A percentile compares a stretch with the other conserved stretches of the same genome.
These are phyloP conservation scores for Terana coerulea DNA, from an alignment of 768 basidiomycete genomes.

Conservation along the genomic window DNA sequence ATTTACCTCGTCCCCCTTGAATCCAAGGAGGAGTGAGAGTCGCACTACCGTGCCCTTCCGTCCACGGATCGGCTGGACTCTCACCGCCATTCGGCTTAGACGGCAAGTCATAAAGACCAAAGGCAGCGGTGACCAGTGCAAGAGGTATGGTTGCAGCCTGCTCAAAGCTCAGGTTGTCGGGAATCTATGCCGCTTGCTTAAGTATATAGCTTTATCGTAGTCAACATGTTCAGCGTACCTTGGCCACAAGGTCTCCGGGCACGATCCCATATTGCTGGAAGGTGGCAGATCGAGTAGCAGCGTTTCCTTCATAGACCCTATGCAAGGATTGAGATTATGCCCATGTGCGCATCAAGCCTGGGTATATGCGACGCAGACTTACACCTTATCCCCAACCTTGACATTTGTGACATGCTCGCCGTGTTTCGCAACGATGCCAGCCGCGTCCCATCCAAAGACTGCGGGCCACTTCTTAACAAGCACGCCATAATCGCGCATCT, in stretches of 20 bases:
- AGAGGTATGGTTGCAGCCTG: slow-evolving; percentile 41
- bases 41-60: slow-evolving; percentile 11
- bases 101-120: slow-evolving; percentile 10
- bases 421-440: slow-evolving; percentile 36
- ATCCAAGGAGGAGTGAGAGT: slow-evolving; percentile 26
- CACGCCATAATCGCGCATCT: not conserved
- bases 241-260: slow-evolving; percentile 6
- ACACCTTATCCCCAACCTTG: slow-evolving; percentile 38
- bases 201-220: not conserved
- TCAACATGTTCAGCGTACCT: not conserved
- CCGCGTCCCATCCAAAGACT: slow-evolving; percentile 17
- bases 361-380: slow-evolving; percentile 3
- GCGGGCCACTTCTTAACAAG: slow-evolving; percentile 30
- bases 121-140: slow-evolving; percentile 28
- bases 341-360: too few species aligned
- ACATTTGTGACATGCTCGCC: slow-evolving; percentile 35
- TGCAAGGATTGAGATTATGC: not conserved
- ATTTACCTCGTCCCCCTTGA: slow-evolving; percentile 24
- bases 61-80: too few species aligned
- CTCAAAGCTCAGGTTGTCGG: slow-evolving; percentile 33
- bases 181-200: slow-evolving; percentile 25
- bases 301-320: slow-evolving; percentile 21
- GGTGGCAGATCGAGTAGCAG: slow-evolving; percentile 3
- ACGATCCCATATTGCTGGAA: slow-evolving; percentile 11
- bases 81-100: slow-evolving; percentile 21